Percentiles rank a stretch among this genome's conserved stretches.
These are phyloP conservation scores for Amaranthus hypochondriacus DNA, from an alignment of 148 eudicot species.

Conservation along the genomic window DNA sequence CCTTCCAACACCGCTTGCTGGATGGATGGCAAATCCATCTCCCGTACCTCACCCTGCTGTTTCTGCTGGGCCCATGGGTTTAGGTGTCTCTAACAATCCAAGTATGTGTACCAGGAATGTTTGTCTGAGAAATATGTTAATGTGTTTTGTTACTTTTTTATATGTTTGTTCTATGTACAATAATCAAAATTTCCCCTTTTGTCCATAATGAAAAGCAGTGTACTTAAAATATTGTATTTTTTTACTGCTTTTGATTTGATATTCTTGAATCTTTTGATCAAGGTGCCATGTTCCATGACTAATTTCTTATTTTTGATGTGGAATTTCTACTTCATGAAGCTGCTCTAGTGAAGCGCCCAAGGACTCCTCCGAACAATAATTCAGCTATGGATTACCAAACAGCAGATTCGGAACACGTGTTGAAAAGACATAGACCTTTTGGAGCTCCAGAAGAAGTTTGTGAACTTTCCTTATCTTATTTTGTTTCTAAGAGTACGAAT, in stretches of 20 bases:
- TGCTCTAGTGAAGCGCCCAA: conserved; percentile 62
- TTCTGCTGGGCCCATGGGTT: conserved; percentile 78
- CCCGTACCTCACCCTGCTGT: conserved; percentile 70
- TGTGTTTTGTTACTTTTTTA: background rate
- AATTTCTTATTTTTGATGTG: conserved; percentile 12
- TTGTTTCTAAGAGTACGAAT: background rate
- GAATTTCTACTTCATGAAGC: conserved; percentile 25
- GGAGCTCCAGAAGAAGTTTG: conserved; percentile 70
- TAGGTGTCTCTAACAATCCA: conserved; percentile 53
- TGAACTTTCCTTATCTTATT: conserved; percentile 16
- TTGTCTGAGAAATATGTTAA: background rate
- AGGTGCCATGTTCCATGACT: background rate
- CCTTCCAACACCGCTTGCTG: conserved; percentile 63
- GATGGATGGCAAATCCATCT: conserved; percentile 88
- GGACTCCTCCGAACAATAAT: conserved; percentile 62
- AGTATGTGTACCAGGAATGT: conserved; percentile 29
- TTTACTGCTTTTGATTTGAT: background rate
- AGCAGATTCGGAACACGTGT: conserved; percentile 74
- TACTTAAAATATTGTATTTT: background rate
- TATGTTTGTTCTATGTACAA: background rate
- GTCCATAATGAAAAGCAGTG: background rate
- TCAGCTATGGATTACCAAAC: conserved; percentile 73
- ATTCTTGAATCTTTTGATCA: background rate
- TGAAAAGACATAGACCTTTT: conserved; percentile 72
- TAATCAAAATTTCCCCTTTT: background rate